A percentile compares a stretch with the other conserved stretches of the same genome.
These are phyloP conservation scores for Fusarium nelsonii DNA, from an alignment of 2,329 filamentous ascomycete genomes.

Conservation along the genomic window DNA sequence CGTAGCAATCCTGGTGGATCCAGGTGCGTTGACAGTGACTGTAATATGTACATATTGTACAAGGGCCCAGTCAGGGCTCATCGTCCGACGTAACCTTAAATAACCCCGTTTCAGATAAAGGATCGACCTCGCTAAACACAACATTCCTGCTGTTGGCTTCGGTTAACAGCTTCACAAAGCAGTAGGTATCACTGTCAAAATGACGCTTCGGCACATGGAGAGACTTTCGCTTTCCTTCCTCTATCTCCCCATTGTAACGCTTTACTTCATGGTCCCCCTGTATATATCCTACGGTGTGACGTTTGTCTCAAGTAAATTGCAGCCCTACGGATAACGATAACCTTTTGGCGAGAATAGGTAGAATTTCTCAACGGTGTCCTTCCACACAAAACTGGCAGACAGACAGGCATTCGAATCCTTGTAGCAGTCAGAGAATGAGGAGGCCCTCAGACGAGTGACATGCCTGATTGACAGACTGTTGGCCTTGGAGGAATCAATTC, in stretches of 20 bases:
- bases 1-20: neutral
- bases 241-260: neutral
- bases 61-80: slow-evolving; percentile 15
- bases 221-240: neutral
- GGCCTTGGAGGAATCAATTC: slow-evolving; percentile 5
- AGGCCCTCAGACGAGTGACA: neutral
- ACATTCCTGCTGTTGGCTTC: slow-evolving; percentile 4
- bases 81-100: slow-evolving; percentile 29
- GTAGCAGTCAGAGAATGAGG: neutral
- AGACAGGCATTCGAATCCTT: slow-evolving; percentile 1
- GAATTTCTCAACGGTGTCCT: neutral
- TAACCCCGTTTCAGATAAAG: slow-evolving; percentile 39
- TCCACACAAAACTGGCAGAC: neutral
- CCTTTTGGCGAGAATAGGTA: slow-evolving; percentile 8
- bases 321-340: slow-evolving; percentile 25
- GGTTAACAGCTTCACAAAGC: slow-evolving; percentile 18
- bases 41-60: neutral
- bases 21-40: neutral
- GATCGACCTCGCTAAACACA: slow-evolving; percentile 28
- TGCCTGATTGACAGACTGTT: neutral
- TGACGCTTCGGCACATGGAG: slow-evolving; percentile 30
- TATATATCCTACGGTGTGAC: neutral
- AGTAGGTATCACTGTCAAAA: neutral
- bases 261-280: neutral
- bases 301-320: slow-evolving; percentile 10